Base-by-base conservation (phyloP, 2,329 filamentous ascomycete genomes). In the Aspergillus puulaauensis region DNA sequence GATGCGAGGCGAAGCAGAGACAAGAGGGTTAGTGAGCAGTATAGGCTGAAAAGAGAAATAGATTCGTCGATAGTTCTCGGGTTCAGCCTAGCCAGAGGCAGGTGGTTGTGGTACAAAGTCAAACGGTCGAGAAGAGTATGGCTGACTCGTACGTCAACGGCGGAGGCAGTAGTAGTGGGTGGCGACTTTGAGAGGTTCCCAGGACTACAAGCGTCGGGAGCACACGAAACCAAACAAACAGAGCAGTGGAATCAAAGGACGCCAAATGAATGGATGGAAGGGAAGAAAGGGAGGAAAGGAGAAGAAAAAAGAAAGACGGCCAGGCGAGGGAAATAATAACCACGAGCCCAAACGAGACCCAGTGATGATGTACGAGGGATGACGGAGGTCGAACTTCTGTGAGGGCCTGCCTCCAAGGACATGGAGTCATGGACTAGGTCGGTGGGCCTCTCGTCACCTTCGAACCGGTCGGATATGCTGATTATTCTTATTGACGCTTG, bases 291-390 rank as follows among this genome's bases (percentile, higher is more conserved):
- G 35, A 54, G 27, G 40, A 35, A 47, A 24, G 27, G 14, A 27
- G 52, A 23, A 40, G 31, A 39, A 15, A 47, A 44, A 55, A 39
- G 23, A 35, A 44, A n/a, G 39, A 31, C 45, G 31, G 31, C 9
- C 14, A 37, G 15, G 43, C 37, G 33, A 33, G 31, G 31, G 44
- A 57, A 58, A 57, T 31, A 31, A 31, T 9, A 47, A 52, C 46
- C 56, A 59, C 49, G 46, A 52, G 40, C 48, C 52, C 52, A 45
- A 57, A 58, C 50, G 56, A 35, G 54, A 52, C 46, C 56, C 44
- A 50, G 52, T 47, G 55, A 55, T 59, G 55, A 50, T 58, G 61
- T 60, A 61, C 52, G 61, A 64, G 62, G 61, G 62, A 63, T 49
- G 44, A 53, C 39, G 47, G 40, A 47, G 46, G 47, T 15, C 33